Percentiles rank a stretch among this genome's conserved stretches.
These are phyloP conservation scores for Cystobasidium sp. DNA, from an alignment of 1,284 basidiomycete genomes.

Conservation along the genomic window DNA sequence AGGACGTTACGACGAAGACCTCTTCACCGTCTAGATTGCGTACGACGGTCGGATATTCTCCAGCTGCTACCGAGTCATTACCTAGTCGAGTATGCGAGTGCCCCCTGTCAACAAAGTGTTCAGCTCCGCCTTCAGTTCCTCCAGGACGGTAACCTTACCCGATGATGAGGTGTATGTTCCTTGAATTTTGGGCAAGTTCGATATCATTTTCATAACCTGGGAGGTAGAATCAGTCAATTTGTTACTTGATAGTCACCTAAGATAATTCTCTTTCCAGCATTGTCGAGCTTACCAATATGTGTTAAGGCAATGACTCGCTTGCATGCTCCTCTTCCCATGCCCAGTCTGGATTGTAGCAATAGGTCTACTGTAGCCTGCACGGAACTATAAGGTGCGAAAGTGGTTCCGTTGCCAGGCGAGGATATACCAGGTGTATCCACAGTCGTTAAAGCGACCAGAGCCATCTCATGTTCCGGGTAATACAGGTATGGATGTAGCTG, in stretches of 20 bases:
- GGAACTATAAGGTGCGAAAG: conserved; percentile 51
- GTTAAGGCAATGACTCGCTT: conserved; percentile 60
- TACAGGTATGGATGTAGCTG: conserved; percentile 58
- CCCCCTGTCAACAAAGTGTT: conserved; percentile 53
- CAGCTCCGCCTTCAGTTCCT: neutral
- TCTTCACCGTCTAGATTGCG: conserved; percentile 59
- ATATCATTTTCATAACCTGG: conserved; percentile 59
- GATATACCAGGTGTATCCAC: conserved; percentile 46
- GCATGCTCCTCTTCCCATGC: conserved; percentile 55
- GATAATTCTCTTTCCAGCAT: neutral
- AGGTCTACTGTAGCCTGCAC: conserved; percentile 58
- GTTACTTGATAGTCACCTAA: neutral
- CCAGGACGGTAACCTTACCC: conserved; percentile 12
- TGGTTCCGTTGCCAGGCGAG: conserved; percentile 11
- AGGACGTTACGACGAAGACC: conserved; percentile 59
- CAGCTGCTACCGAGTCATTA: conserved; percentile 56
- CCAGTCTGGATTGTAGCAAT: conserved; percentile 57
- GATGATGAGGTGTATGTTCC: conserved; percentile 56
- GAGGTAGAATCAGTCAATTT: neutral
- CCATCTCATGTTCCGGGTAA: conserved; percentile 58
- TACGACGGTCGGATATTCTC: conserved; percentile 60
- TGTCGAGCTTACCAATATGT: conserved; percentile 56
- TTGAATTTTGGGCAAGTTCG: conserved; percentile 58
- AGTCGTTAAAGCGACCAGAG: conserved; percentile 59
- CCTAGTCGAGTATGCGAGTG: conserved; percentile 60